phyloP scores from a whole-genome alignment of 306 rosid species.

The Lathyrus oleraceus region DNA sequence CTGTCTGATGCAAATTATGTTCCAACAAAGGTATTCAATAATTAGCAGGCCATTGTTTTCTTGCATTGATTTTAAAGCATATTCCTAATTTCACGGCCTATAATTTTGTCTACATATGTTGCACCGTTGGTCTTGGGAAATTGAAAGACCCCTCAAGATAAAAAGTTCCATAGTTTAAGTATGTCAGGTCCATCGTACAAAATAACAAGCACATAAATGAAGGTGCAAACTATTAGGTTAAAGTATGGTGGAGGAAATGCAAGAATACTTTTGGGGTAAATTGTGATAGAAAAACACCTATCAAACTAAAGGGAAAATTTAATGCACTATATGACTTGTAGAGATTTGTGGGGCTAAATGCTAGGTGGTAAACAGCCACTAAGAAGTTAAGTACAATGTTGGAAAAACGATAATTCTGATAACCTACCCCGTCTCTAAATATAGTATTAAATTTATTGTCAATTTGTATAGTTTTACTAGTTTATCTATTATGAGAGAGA shows the following conservation, averaged over 20 bases:
- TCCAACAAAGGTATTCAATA: constrained; percentile 81
- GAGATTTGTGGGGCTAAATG: not conserved
- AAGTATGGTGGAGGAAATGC: not conserved
- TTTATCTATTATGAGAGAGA: too few relatives aligned
- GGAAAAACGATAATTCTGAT: not conserved
- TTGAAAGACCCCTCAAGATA: not conserved
- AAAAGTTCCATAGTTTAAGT: not conserved
- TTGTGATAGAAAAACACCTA: not conserved
- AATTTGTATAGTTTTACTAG: too few relatives aligned
- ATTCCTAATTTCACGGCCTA: not conserved
- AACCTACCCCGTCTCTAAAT: too few relatives aligned
- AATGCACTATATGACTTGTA: not conserved
- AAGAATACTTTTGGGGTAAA: not conserved
- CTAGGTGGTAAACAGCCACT: not conserved
- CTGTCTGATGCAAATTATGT: constrained; percentile 73
- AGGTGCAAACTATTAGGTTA: not conserved
- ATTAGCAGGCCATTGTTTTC: not conserved
- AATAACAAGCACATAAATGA: not conserved
- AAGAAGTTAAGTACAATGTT: not conserved
- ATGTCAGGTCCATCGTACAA: not conserved
- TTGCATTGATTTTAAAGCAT: not conserved
- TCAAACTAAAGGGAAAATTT: not conserved
- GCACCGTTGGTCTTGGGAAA: constrained; percentile 1
- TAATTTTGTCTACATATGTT: constrained; percentile 5
- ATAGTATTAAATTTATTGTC: too few relatives aligned